Conservation (phyloP, 2,329 filamentous ascomycete species). For the Tympanopsis confertula region DNA sequence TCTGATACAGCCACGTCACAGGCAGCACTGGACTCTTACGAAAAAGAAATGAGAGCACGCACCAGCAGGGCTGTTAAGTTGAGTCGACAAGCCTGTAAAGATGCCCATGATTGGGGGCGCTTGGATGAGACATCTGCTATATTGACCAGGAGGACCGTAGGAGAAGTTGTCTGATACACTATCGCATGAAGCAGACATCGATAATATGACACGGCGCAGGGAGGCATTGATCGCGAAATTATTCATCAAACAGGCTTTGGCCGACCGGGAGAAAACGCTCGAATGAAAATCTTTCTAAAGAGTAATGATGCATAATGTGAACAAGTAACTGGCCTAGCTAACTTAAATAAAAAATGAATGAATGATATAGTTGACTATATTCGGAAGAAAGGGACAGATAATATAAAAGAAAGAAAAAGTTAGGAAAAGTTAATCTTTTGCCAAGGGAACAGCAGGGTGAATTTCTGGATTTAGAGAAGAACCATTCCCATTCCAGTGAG, state of each 20-base stretch:
- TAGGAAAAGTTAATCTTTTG: neutral
- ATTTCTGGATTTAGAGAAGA: slow-evolving; percentile 23
- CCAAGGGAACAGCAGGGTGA: neutral
- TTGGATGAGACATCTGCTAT: too few relatives aligned
- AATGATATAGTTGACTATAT: neutral
- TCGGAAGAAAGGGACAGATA: neutral
- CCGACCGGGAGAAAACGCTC: too few relatives aligned
- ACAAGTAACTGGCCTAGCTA: too few relatives aligned
- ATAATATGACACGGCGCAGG: neutral
- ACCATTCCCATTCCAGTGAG: slow-evolving; percentile 31
- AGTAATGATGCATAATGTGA: neutral
- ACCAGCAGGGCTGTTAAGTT: slow-evolving; percentile 3
- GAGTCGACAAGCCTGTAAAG: slow-evolving; percentile 4
- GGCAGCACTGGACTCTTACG: slow-evolving; percentile 3
- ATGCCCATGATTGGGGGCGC: slow-evolving; percentile 4
- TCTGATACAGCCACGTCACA: neutral
- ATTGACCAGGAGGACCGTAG: slow-evolving; percentile 3
- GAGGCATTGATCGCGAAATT: neutral
- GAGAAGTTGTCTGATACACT: neutral
- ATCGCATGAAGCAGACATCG: neutral
- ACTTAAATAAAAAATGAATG: neutral
- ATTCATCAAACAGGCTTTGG: neutral
- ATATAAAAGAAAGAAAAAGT: neutral
- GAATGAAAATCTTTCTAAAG: neutral
- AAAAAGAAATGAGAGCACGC: slow-evolving; percentile 4